Evolutionary conservation across 805 yeast species (phyloP).

Genomic region (Clavispora santaluciae): DNA sequence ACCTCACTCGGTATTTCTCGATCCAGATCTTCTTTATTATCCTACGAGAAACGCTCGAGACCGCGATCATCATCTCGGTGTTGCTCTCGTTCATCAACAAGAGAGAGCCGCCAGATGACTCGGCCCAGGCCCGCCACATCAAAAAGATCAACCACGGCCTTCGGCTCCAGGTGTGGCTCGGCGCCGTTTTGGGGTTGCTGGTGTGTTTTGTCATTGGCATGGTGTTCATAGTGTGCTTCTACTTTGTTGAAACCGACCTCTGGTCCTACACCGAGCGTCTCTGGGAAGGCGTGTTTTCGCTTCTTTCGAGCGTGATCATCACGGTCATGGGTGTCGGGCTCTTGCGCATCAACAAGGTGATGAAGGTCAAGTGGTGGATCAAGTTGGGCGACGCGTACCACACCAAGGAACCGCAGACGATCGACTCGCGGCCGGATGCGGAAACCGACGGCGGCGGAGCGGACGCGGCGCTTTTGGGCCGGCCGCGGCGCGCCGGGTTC

Average conservation of each 20-base stretch:
- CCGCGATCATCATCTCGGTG: conserved; percentile 72
- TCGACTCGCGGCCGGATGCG: background rate
- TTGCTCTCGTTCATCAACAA: conserved; percentile 67
- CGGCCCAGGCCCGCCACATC: conserved; percentile 6
- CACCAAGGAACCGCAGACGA: conserved; percentile 9
- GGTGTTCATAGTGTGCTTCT: conserved; percentile 63
- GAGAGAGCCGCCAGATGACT: conserved; percentile 12
- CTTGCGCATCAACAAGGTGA: conserved; percentile 65
- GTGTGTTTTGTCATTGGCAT: conserved; percentile 73
- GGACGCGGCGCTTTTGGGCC: background rate
- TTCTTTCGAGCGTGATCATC: conserved; percentile 72
- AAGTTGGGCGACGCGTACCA: conserved; percentile 40
- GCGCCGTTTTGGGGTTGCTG: conserved; percentile 67
- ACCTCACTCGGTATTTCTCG: conserved; percentile 43
- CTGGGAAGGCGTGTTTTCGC: conserved; percentile 83
- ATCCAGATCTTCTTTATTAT: conserved; percentile 72
- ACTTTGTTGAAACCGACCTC: conserved; percentile 72
- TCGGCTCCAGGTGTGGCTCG: conserved; percentile 69
- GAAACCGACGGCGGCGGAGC: conserved; percentile 4
- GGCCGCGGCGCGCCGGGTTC: conserved; percentile 7
- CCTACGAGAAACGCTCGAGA: conserved; percentile 68
- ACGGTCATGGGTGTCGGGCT: conserved; percentile 85
- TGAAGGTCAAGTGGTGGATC: conserved; percentile 74
- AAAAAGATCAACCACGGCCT: conserved; percentile 12
- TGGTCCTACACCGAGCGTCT: conserved; percentile 86